A percentile compares a stretch with the other conserved stretches of the same genome.
These are phyloP conservation scores for Mortierella sp. DNA, from an alignment of 371 early-diverging fungal species.

Conservation along the genomic window DNA sequence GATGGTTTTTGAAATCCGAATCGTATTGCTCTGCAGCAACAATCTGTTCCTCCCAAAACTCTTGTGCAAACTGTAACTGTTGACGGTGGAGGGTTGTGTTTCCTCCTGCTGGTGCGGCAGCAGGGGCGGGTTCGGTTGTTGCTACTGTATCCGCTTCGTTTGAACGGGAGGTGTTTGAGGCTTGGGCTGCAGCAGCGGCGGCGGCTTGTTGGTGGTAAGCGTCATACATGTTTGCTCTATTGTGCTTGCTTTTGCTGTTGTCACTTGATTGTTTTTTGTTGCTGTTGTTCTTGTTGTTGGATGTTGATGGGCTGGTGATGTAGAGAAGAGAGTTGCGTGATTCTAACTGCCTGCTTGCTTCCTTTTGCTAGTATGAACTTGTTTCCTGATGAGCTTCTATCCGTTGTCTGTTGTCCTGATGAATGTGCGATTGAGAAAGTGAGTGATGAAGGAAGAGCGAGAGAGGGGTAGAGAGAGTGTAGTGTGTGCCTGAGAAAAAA, in stretches of 20 bases:
- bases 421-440: neutral
- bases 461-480: neutral
- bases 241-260: neutral
- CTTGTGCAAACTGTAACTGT: constrained; percentile 49
- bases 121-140: neutral
- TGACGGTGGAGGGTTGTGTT: constrained; percentile 31
- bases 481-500: constrained; percentile 1
- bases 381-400: neutral
- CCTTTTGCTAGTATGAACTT: neutral
- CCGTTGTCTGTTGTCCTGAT: neutral
- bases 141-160: too few species aligned
- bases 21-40: constrained; percentile 62
- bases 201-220: constrained; percentile 25
- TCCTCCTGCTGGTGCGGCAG: neutral
- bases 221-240: constrained; percentile 20
- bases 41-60: constrained; percentile 70
- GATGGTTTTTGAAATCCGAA: constrained; percentile 85
- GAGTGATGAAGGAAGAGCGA: neutral
- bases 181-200: neutral
- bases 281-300: neutral
- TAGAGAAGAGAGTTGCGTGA: neutral
- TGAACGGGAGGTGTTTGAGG: constrained; percentile 2
- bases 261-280: neutral
- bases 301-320: neutral
- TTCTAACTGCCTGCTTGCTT: neutral